These are phyloP conservation scores for Heritiera fomes DNA, from an alignment of 345 rosid genomes.

Conservation along the genomic window DNA sequence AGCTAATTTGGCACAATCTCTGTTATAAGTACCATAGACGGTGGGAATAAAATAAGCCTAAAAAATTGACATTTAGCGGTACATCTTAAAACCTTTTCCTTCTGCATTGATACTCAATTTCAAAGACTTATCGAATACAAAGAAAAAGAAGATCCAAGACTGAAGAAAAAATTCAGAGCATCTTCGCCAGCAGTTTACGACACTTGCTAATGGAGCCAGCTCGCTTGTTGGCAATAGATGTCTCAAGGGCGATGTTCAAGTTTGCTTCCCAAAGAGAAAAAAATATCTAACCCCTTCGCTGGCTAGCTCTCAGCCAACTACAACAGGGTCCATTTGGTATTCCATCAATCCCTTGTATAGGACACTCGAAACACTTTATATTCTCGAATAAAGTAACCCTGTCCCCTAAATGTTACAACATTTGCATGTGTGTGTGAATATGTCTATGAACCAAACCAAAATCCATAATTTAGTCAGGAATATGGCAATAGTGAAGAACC, in stretches of 20 bases:
- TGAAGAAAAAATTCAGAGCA: too few species aligned
- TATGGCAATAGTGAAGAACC: background rate
- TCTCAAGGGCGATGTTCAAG: background rate
- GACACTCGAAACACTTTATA: conserved; percentile 22
- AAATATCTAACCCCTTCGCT: background rate
- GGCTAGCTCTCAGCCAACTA: conserved; percentile 8
- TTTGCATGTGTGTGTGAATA: conserved; percentile 26
- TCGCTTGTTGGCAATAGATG: background rate
- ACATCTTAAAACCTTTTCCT: too few species aligned
- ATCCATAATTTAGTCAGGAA: conserved; percentile 11
- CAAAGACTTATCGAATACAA: too few species aligned
- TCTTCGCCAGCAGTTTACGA: too few species aligned
- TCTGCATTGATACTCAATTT: too few species aligned
- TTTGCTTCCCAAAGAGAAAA: background rate
- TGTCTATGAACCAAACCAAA: conserved; percentile 1
- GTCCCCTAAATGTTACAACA: conserved; percentile 23
- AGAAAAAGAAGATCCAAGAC: too few species aligned
- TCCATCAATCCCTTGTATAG: conserved; percentile 16
- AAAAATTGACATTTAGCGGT: too few species aligned
- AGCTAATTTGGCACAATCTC: too few species aligned
- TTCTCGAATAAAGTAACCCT: conserved; percentile 22
- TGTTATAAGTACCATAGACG: too few species aligned
- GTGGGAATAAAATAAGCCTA: too few species aligned
- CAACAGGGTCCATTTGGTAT: conserved; percentile 18
- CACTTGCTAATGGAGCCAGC: background rate